A percentile compares a stretch with the other conserved stretches of the same genome.
phyloP scores from a whole-genome alignment of 2,329 filamentous ascomycete genomes.

The Penicillium sp. region DNA sequence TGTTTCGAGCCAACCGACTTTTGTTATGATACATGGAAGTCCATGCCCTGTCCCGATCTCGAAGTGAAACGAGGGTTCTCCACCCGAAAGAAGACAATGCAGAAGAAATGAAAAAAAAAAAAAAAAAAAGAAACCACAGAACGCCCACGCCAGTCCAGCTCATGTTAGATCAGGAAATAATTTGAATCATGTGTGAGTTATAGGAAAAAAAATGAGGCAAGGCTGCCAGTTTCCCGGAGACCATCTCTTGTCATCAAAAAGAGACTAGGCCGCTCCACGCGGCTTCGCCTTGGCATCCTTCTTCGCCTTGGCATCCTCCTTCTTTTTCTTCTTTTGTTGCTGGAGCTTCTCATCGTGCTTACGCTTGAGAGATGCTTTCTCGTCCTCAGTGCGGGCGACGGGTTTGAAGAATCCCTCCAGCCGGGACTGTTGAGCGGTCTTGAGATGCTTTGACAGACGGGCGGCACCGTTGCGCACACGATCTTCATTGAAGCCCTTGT shows the following conservation, averaged over 20 bases:
- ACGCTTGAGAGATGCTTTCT: constrained; percentile 82
- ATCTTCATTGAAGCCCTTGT: constrained; percentile 97
- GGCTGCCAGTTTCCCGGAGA: background rate
- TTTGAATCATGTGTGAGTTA: constrained; percentile 2
- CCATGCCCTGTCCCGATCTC: constrained; percentile 6
- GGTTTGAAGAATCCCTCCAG: constrained; percentile 97
- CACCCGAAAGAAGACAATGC: constrained; percentile 5
- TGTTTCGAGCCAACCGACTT: background rate
- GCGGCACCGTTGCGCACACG: constrained; percentile 76
- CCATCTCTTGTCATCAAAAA: background rate
- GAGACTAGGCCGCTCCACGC: constrained; percentile 56
- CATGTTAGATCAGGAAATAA: constrained; percentile 9
- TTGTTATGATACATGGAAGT: constrained; percentile 16
- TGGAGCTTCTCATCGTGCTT: constrained; percentile 92
- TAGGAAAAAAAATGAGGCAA: background rate
- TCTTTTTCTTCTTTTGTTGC: constrained; percentile 91
- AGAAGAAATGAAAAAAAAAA: constrained; percentile 5
- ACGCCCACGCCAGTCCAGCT: constrained; percentile 18
- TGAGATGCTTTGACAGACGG: constrained; percentile 83
- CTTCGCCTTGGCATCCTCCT: constrained; percentile 94
- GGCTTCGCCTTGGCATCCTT: constrained; percentile 87
- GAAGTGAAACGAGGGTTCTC: background rate
- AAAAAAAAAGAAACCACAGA: constrained; percentile 5
- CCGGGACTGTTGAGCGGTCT: constrained; percentile 84
- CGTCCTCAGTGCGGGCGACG: constrained; percentile 78